Evolutionary conservation across 1,284 basidiomycete species (phyloP).

Genomic region (Testicularia cyperi): DNA sequence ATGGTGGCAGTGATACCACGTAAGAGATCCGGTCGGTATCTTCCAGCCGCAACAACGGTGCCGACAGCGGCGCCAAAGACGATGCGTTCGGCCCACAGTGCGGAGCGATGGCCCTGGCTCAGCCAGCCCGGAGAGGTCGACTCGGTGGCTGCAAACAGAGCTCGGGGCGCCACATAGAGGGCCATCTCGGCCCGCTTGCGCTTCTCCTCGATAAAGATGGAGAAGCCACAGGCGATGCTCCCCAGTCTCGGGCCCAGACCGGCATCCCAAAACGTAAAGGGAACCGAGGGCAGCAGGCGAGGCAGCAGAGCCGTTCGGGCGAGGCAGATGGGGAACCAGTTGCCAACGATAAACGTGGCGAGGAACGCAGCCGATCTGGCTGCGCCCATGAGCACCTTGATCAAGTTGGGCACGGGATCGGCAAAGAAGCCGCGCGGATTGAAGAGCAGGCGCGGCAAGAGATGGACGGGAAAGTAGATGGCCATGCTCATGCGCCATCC

Average conservation of each 20-base stretch:
- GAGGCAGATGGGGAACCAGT: constrained; percentile 57
- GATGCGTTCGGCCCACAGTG: constrained; percentile 42
- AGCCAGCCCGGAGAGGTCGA: constrained; percentile 43
- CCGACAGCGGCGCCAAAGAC: constrained; percentile 44
- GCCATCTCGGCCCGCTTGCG: constrained; percentile 61
- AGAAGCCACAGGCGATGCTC: constrained; percentile 39
- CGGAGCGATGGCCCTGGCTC: constrained; percentile 28
- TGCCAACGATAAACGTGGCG: constrained; percentile 60
- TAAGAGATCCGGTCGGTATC: constrained; percentile 44
- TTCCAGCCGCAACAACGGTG: constrained; percentile 36
- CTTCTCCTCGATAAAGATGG: constrained; percentile 61
- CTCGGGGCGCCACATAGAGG: constrained; percentile 60
- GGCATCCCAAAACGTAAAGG: constrained; percentile 45
- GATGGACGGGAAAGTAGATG: constrained; percentile 62
- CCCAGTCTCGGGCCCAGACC: constrained; percentile 41
- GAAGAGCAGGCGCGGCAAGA: constrained; percentile 60
- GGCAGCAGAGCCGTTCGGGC: constrained; percentile 38
- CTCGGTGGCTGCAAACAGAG: constrained; percentile 55
- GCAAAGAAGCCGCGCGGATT: constrained; percentile 34
- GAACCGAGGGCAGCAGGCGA: constrained; percentile 32
- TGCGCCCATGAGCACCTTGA: constrained; percentile 53
- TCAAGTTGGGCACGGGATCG: constrained; percentile 36
- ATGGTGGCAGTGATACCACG: constrained; percentile 44
- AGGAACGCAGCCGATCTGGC: constrained; percentile 60
- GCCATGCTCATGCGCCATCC: constrained; percentile 58